Conservation (phyloP, 306 rosid genomes). For the Rosa lucieae region DNA sequence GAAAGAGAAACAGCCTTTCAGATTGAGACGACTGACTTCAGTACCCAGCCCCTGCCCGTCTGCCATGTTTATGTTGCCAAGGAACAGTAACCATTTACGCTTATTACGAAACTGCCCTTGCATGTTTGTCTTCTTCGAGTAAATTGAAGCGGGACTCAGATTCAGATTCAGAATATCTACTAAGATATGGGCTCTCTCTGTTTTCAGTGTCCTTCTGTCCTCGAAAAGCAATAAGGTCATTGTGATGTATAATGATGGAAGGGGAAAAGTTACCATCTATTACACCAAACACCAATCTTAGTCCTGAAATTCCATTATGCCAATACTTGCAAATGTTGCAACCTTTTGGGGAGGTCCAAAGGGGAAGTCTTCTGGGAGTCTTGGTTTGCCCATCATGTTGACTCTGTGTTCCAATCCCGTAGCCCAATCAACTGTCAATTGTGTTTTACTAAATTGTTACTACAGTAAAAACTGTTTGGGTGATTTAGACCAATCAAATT, state of each 20-base stretch:
- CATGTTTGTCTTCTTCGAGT: background rate
- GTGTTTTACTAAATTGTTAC: background rate
- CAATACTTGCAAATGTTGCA: background rate
- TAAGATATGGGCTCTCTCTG: background rate
- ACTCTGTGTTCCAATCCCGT: background rate
- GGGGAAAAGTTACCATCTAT: background rate
- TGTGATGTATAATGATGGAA: background rate
- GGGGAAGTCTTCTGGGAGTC: background rate
- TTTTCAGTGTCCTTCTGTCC: conserved; percentile 1
- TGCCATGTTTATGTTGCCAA: background rate
- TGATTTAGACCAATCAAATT: background rate
- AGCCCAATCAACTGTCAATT: background rate
- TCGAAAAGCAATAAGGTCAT: background rate
- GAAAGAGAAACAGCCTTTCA: conserved; percentile 28
- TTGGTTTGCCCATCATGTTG: background rate
- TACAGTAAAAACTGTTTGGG: background rate
- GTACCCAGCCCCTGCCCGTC: background rate
- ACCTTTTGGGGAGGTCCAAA: background rate
- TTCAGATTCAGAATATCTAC: background rate
- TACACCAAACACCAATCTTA: conserved; percentile 2
- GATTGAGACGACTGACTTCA: conserved; percentile 1
- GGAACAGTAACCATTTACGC: background rate
- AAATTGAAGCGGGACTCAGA: background rate
- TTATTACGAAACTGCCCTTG: background rate
- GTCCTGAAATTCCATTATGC: background rate